A percentile compares a stretch with the other conserved stretches of the same genome.
Evolutionary conservation across 179 eudicot genomes (phyloP).

Genomic region (Heliamphora pulchella): DNA sequence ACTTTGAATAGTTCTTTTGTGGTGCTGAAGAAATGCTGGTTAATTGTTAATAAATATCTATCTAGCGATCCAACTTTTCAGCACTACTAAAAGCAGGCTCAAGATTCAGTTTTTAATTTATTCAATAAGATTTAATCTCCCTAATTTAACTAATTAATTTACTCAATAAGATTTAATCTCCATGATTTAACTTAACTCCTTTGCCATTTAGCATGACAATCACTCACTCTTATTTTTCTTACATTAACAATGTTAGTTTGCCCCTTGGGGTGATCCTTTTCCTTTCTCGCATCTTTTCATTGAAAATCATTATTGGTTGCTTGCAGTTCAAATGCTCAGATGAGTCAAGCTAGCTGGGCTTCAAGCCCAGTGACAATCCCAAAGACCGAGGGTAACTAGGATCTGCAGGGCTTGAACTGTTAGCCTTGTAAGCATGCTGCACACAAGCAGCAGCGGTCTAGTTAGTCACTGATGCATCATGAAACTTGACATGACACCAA

Average conservation of each 20-base stretch:
- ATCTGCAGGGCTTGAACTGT: not conserved
- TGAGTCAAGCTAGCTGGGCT: not conserved
- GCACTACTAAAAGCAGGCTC: not conserved
- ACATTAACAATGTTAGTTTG: no score
- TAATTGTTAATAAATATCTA: no score
- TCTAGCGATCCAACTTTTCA: no score
- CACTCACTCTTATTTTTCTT: no score
- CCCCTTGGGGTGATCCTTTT: not conserved
- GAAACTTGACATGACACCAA: not conserved
- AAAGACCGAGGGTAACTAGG: not conserved
- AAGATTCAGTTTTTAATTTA: not conserved
- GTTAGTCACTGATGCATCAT: not conserved
- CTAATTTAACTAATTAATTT: no score
- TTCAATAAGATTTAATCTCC: not conserved
- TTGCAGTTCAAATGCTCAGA: not conserved
- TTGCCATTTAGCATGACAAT: no score
- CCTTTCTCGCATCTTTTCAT: not conserved
- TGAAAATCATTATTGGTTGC: not conserved
- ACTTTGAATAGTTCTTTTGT: no score
- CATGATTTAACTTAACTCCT: not conserved
- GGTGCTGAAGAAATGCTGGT: no score
- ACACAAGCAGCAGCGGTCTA: not conserved
- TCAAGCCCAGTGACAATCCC: not conserved
- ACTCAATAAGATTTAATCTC: no score
- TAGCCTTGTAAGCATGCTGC: not conserved